Conservation (phyloP, 768 basidiomycete species). For the Hypholoma fasciculare region DNA sequence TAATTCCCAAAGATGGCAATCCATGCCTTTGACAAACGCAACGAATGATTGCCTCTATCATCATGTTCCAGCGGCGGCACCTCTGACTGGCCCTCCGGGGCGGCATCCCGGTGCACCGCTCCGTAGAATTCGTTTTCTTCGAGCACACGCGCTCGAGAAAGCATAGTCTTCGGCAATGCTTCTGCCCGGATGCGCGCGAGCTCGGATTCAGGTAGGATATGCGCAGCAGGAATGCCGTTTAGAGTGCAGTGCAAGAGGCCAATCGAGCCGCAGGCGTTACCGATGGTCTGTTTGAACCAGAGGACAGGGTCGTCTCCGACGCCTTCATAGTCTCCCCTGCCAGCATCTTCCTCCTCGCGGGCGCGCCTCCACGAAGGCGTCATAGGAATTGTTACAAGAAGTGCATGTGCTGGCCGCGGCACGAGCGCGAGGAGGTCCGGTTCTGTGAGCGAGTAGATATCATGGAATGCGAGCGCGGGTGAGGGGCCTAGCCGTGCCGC, state of each 20-base stretch:
- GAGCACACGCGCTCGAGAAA: constrained; percentile 7
- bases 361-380: constrained; percentile 6
- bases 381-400: constrained; percentile 12
- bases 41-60: constrained; percentile 8
- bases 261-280: constrained; percentile 10
- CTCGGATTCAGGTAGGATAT: constrained; percentile 7
- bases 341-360: constrained; percentile 5
- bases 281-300: constrained; percentile 15
- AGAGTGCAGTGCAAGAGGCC: constrained; percentile 8
- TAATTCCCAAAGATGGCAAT: constrained; percentile 12
- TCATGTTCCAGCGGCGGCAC: neutral
- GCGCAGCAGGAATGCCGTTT: neutral
- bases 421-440: constrained; percentile 5
- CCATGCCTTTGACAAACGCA: constrained; percentile 10
- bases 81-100: constrained; percentile 5
- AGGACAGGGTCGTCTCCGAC: constrained; percentile 10
- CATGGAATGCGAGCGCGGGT: constrained; percentile 9
- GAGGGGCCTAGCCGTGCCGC: constrained; percentile 9
- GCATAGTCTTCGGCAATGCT: constrained; percentile 5
- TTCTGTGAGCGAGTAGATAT: constrained; percentile 11
- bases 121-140: constrained; percentile 4
- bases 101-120: constrained; percentile 6
- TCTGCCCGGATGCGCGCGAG: neutral
- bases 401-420: constrained; percentile 9
- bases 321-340: neutral